Evolutionary conservation across 176 grass and related monocot species (phyloP), one percentile per base, ranked within the genome.

Genomic region (Cocos nucifera): DNA sequence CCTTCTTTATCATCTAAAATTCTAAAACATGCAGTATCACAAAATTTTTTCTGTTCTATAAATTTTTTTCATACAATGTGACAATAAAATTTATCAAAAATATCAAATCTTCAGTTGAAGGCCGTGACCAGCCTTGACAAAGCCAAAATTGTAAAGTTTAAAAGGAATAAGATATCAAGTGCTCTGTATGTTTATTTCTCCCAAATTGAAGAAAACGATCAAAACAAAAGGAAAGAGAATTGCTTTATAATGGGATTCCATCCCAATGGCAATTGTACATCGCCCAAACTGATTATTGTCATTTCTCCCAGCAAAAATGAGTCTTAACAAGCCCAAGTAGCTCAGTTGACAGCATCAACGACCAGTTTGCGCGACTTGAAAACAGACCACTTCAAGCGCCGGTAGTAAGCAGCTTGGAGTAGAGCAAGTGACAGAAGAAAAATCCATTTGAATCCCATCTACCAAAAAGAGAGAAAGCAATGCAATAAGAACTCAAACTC

Each of bases 371-470:
- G 84, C 1, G 93, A 92, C 78, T 92, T 98, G 22, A 98, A 17
- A 62, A 87, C 78, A 0, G 87, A 92, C 93, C 93, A 98, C 79
- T 9, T 98, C 93, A 98, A 83, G 57, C 93, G 88, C 70, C 87
- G 79, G 84, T 98, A 98, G 79, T 98, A 98, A 53, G 73, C 93
- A 4, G 93, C 87, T 86, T 99, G 94, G 63, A 99, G 85, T 69
- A 99, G 88, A 5, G 94, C 94, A 54, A 99, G 82, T 21, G 88
- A 93, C 19, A 99, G 64, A 69, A 99, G 79, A 39, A 99, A 99
- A 28, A 99, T 99, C 88, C 94, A 98, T 77, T 98, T 98, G 56
- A 98, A 83, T 24, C 87, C 87, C 87, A 90, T 90, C 87, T 90
- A 61, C 0, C 59, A 61, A 18, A 52, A 15, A 53, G 62, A 57